Conservation (phyloP, 2,329 filamentous ascomycete species). For the Septoria petroselini region DNA sequence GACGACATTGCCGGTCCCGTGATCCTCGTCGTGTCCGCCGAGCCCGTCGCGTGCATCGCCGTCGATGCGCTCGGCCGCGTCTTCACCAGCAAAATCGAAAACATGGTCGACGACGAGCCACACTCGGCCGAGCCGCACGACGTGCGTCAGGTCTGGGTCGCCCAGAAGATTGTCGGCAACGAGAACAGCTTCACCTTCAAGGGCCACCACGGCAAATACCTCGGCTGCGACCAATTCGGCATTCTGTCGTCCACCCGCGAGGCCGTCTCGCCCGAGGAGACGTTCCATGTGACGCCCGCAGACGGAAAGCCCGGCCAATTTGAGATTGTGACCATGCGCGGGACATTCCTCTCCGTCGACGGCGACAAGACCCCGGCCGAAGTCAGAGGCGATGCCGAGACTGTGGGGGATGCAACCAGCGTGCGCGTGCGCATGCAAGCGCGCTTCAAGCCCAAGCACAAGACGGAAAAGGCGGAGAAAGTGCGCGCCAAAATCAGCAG, state of each 20-base stretch:
- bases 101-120: constrained; percentile 79
- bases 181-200: constrained; percentile 76
- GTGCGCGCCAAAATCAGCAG: constrained; percentile 80
- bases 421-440: constrained; percentile 90
- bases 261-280: constrained; percentile 80
- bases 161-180: constrained; percentile 76
- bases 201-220: constrained; percentile 82
- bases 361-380: constrained; percentile 53
- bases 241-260: constrained; percentile 72
- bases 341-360: constrained; percentile 65
- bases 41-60: constrained; percentile 69
- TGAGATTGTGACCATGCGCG: constrained; percentile 48
- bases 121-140: constrained; percentile 91
- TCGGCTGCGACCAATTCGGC: constrained; percentile 81
- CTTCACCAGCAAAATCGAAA: constrained; percentile 77
- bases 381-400: constrained; percentile 71
- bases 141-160: constrained; percentile 92
- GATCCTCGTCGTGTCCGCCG: constrained; percentile 75
- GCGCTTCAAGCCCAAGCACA: constrained; percentile 80
- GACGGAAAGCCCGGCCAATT: constrained; percentile 26
- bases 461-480: constrained; percentile 77
- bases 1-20: constrained; percentile 78
- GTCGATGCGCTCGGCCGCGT: constrained; percentile 85
- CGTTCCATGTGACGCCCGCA: constrained; percentile 56
- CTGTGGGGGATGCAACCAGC: constrained; percentile 65